These are phyloP conservation scores for Rhynchospora breviuscula DNA, from an alignment of 176 grass and related monocot species.

Conservation along the genomic window DNA sequence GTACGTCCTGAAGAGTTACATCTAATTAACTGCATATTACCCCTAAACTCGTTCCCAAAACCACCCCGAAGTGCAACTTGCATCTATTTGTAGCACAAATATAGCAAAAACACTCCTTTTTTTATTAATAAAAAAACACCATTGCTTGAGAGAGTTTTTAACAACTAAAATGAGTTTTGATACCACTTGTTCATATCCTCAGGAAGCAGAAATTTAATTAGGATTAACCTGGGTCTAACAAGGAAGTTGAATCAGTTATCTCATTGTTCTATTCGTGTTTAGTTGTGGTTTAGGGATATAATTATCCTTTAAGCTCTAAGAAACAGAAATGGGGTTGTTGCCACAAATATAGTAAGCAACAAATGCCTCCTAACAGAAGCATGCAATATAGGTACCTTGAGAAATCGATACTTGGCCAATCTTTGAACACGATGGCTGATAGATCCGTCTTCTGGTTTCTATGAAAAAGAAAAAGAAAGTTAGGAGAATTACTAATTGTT, in stretches of 20 bases:
- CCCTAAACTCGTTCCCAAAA: no score
- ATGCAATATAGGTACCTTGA: conserved; percentile 51
- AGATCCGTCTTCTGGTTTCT: conserved; percentile 99
- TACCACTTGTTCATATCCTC: neutral
- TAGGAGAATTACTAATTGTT: neutral
- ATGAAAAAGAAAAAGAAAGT: conserved; percentile 3
- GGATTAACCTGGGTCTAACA: neutral
- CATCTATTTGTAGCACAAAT: no score
- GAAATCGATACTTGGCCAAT: conserved; percentile 90
- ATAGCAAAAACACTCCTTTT: no score
- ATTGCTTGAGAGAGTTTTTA: neutral
- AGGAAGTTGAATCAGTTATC: neutral
- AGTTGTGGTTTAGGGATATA: neutral
- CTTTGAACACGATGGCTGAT: conserved; percentile 96
- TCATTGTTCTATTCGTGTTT: neutral
- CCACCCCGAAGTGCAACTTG: no score
- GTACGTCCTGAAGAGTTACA: no score
- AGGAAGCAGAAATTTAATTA: neutral
- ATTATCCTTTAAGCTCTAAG: neutral
- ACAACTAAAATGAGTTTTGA: neutral
- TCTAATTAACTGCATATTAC: no score
- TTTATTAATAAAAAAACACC: no score
- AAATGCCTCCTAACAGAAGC: neutral
- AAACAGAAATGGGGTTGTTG: neutral
- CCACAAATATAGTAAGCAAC: neutral